A percentile compares a stretch with the other conserved stretches of the same genome.
These are phyloP conservation scores for Apiospora koreana DNA, from an alignment of 2,329 filamentous ascomycete genomes.

Conservation along the genomic window DNA sequence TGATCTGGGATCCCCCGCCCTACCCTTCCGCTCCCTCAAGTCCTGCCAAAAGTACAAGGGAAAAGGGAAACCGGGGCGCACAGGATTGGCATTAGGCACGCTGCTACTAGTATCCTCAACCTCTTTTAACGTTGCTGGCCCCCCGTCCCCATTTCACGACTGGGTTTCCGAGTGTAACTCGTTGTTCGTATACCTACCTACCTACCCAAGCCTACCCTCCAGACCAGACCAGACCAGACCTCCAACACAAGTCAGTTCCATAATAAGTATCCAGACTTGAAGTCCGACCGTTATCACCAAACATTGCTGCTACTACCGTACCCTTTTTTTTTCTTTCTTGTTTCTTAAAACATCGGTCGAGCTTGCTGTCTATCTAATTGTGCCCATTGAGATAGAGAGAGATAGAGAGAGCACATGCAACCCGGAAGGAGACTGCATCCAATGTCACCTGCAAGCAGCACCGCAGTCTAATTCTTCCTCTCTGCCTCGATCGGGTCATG, in stretches of 20 bases:
- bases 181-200: background rate
- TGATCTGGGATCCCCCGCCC: slow-evolving; percentile 10
- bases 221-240: too few species aligned
- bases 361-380: background rate
- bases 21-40: slow-evolving; percentile 4
- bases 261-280: slow-evolving; percentile 4
- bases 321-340: background rate
- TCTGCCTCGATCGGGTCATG: slow-evolving; percentile 5
- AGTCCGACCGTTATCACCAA: background rate
- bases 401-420: background rate
- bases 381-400: background rate
- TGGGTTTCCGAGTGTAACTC: slow-evolving; percentile 7
- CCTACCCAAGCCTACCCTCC: too few species aligned
- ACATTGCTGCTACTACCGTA: background rate
- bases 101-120: slow-evolving; percentile 15
- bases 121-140: slow-evolving; percentile 16
- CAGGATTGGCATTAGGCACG: slow-evolving; percentile 8
- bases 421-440: background rate
- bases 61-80: slow-evolving; percentile 2
- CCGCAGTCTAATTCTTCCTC: background rate
- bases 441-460: background rate
- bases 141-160: slow-evolving; percentile 7
- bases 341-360: background rate
- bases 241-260: background rate
- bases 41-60: slow-evolving; percentile 1